A percentile compares a stretch with the other conserved stretches of the same genome.
Conservation (phyloP, 1,139 yeast species). For the Saccharomycopsis hybrid region DNA sequence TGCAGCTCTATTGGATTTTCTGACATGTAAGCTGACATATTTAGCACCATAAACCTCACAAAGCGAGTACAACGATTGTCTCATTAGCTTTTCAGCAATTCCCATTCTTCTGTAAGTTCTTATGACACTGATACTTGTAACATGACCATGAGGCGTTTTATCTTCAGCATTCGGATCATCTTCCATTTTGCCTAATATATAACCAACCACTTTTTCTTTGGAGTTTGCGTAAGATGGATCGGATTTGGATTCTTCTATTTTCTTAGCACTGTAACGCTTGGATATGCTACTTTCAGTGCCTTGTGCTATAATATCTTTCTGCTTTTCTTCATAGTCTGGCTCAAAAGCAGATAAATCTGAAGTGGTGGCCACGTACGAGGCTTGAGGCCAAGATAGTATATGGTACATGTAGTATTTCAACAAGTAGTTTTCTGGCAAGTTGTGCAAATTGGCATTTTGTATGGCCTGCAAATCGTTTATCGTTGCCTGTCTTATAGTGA, state of each 20-base stretch:
- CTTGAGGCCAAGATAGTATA: slow-evolving; percentile 94
- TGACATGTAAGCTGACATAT: slow-evolving; percentile 86
- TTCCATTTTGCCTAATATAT: slow-evolving; percentile 93
- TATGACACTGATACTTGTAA: slow-evolving; percentile 91
- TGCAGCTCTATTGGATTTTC: slow-evolving; percentile 92
- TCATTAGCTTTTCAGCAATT: slow-evolving; percentile 86
- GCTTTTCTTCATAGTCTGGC: slow-evolving; percentile 29
- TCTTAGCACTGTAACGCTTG: slow-evolving; percentile 19
- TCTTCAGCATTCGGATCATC: slow-evolving; percentile 79
- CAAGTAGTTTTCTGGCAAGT: slow-evolving; percentile 91
- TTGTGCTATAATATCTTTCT: slow-evolving; percentile 25
- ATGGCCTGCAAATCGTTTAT: slow-evolving; percentile 84
- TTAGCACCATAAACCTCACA: slow-evolving; percentile 78
- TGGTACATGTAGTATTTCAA: slow-evolving; percentile 92
- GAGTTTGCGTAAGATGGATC: slow-evolving; percentile 45
- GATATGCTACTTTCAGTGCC: too few relatives aligned
- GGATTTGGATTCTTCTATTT: slow-evolving; percentile 30
- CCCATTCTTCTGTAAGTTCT: slow-evolving; percentile 94
- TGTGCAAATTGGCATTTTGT: slow-evolving; percentile 92
- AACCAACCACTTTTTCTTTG: slow-evolving; percentile 85
- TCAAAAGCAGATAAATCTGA: slow-evolving; percentile 34
- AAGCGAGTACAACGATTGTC: slow-evolving; percentile 73
- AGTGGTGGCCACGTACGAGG: slow-evolving; percentile 91
- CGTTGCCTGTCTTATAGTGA: slow-evolving; percentile 85
- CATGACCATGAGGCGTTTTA: slow-evolving; percentile 78